These are phyloP conservation scores for Fonsecaea monophora DNA, from an alignment of 2,329 filamentous ascomycete species.

Conservation along the genomic window DNA sequence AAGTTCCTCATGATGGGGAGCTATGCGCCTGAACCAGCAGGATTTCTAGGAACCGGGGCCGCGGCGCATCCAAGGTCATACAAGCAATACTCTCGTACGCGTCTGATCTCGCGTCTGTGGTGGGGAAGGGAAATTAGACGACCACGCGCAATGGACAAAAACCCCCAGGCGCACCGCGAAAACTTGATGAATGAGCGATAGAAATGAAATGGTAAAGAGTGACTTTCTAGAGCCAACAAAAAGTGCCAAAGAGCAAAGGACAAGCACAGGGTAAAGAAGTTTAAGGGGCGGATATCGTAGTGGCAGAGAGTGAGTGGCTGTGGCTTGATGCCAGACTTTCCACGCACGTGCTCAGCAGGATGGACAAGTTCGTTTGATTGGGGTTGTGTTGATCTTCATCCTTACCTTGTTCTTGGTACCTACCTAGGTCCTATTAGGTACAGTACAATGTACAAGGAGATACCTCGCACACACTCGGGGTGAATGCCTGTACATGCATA, in stretches of 20 bases:
- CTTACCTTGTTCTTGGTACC: background rate
- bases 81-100: background rate
- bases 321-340: background rate
- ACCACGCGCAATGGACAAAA: background rate
- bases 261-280: background rate
- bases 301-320: background rate
- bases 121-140: background rate
- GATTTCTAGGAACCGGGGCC: background rate
- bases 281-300: background rate
- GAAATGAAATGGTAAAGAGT: background rate
- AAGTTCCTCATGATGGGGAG: conserved; percentile 24
- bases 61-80: background rate
- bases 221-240: background rate
- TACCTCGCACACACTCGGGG: too few species aligned
- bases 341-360: conserved; percentile 1
- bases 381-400: too few species aligned
- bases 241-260: background rate
- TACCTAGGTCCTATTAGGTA: background rate
- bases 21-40: conserved; percentile 17
- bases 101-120: background rate
- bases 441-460: too few species aligned
- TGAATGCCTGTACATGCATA: too few species aligned
- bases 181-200: background rate
- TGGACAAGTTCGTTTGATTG: background rate
- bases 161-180: background rate